These are phyloP conservation scores for Crithidia expoeki DNA, from an alignment of 208 protist genomes.

Conservation along the genomic window DNA sequence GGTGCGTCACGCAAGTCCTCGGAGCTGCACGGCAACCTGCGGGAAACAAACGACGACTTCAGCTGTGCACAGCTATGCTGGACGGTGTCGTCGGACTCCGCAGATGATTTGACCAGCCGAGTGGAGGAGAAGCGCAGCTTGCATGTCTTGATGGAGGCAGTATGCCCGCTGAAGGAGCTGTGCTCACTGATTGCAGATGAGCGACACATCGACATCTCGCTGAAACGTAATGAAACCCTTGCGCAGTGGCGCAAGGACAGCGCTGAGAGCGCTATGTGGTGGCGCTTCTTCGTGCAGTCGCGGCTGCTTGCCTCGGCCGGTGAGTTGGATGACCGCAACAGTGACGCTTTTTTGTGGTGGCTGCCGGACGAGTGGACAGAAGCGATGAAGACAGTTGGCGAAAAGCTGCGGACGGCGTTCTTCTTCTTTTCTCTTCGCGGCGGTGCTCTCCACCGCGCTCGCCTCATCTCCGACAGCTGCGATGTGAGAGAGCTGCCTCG, in stretches of 20 bases:
- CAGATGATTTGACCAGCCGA: conserved; percentile 20
- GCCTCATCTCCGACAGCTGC: conserved; percentile 40
- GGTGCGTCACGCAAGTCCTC: not conserved
- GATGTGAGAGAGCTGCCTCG: conserved; percentile 28
- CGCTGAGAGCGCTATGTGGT: conserved; percentile 37
- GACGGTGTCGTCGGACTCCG: conserved; percentile 26
- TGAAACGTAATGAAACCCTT: conserved; percentile 42
- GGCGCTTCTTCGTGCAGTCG: conserved; percentile 48
- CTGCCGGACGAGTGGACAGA: conserved; percentile 55
- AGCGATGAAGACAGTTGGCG: conserved; percentile 14
- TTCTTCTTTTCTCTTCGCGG: conserved; percentile 25
- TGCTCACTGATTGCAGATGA: conserved; percentile 54
- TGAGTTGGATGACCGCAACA: conserved; percentile 5
- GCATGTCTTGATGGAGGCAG: conserved; percentile 24
- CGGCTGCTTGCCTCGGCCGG: conserved; percentile 15
- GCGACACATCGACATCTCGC: conserved; percentile 46
- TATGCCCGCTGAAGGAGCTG: conserved; percentile 38
- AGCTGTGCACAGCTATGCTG: conserved; percentile 22
- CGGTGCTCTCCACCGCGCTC: conserved; percentile 25
- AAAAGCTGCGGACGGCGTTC: conserved; percentile 16
- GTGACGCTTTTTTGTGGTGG: conserved; percentile 40
- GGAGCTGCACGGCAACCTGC: not conserved
- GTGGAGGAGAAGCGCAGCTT: conserved; percentile 3
- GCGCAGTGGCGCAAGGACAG: conserved; percentile 34
- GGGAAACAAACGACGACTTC: not conserved